These are phyloP conservation scores for Mycena maculata DNA, from an alignment of 768 basidiomycete genomes.

Conservation along the genomic window DNA sequence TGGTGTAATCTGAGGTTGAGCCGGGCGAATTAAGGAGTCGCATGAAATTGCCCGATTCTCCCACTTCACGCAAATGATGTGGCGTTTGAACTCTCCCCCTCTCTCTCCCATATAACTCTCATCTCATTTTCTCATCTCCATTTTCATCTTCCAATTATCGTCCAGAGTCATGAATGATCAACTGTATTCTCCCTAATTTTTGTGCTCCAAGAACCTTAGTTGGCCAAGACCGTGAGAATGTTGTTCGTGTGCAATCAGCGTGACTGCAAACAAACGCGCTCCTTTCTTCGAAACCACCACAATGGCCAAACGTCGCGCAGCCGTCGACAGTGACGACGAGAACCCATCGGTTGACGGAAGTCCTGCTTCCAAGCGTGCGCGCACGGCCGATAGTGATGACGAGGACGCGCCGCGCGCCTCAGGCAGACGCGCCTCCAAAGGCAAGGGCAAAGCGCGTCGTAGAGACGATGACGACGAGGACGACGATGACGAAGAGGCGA, in stretches of 20 bases:
- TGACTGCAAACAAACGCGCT: conserved; percentile 22
- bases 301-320: conserved; percentile 69
- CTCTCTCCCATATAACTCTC: no score
- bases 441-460: conserved; percentile 48
- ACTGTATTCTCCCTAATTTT: no score
- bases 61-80: no score
- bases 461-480: conserved; percentile 49
- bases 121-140: no score
- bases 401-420: conserved; percentile 41
- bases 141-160: no score
- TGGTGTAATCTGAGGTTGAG: no score
- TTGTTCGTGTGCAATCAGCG: neutral
- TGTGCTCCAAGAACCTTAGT: no score
- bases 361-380: conserved; percentile 57
- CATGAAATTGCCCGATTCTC: no score
- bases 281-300: conserved; percentile 8
- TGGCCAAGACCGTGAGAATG: no score
- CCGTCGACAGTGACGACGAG: conserved; percentile 57
- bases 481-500: conserved; percentile 40
- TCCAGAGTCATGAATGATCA: no score
- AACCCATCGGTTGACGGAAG: conserved; percentile 38
- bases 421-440: conserved; percentile 39
- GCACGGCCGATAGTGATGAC: conserved; percentile 51
- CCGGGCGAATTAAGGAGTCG: no score
- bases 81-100: no score